Evolutionary conservation across 495 filamentous ascomycete species (phyloP), one percentile per base, ranked within the genome.

Genomic region (Xylaria sp.): DNA sequence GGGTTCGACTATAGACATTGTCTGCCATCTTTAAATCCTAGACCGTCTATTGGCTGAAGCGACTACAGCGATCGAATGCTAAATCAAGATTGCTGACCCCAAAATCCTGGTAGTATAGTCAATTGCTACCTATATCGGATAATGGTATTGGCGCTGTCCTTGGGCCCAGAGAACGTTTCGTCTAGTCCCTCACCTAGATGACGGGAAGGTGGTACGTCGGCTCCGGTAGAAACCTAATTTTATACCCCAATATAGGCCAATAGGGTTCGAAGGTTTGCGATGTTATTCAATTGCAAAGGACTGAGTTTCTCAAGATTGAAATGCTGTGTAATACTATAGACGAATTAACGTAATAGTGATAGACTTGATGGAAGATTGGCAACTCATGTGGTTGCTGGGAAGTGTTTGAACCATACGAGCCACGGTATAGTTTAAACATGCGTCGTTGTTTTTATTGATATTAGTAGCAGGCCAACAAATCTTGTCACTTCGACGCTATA

Each of bases 81-180:
- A 19, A 35, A 59, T 40, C 33, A 59, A 43, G 21, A 17, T 62
- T 62, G 29, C 37, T 24, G 43, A 62, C 59, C 37, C 57, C 33
- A 37, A 31, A 35, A 59, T 37, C 33, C 31, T 59, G n/a, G 57
- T 37, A 31, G 57, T 19, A 59, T 21, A 59, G 57, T 2, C 57
- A 33, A 59, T 37, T 19, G 57, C 17, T 59, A 59, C 57, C 57
- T 59, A 59, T 59, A 59, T 37, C 57, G 17, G 11, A 62, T 7
- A 33, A 43, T 31, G n/a, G 57, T 37, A 35, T 37, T n/a, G 33
- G 3, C 33, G 57, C 19, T n/a, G 19, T n/a, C 12, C 6, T 37
- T 59, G 8, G 33, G n/a, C 31, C 19, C 7, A 59, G 57, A 59
- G 33, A 21, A 59, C 12, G n/a, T 33, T 59, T 59, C 31, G 57